These are phyloP conservation scores for Biancaea sappan DNA, from an alignment of 306 rosid species.

Conservation along the genomic window DNA sequence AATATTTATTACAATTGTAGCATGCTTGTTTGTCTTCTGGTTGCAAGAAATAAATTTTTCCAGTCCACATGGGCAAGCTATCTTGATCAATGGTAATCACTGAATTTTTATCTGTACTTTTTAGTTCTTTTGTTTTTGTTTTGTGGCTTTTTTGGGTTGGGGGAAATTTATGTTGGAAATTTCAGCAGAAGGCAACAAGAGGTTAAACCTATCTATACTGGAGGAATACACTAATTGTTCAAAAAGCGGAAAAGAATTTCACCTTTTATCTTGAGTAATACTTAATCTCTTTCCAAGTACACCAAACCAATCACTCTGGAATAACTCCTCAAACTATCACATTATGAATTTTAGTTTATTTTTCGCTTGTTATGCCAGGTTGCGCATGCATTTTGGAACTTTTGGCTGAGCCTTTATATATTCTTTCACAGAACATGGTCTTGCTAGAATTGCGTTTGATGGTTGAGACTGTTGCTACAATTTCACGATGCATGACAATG, in stretches of 20 bases:
- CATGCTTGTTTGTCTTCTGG: slow-evolving; percentile 74
- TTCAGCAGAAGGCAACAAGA: not conserved
- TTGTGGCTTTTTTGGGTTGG: not conserved
- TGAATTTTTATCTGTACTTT: not conserved
- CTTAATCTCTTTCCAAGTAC: not conserved
- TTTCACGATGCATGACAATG: slow-evolving; percentile 79
- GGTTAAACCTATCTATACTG: not conserved
- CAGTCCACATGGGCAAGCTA: slow-evolving; percentile 79
- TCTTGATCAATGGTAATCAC: slow-evolving; percentile 82
- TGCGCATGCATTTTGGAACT: slow-evolving; percentile 91
- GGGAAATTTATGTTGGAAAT: not conserved
- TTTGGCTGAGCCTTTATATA: slow-evolving; percentile 86
- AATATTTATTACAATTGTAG: slow-evolving; percentile 61
- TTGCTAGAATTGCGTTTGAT: slow-evolving; percentile 73
- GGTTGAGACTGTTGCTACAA: slow-evolving; percentile 85
- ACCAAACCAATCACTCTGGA: slow-evolving; percentile 20
- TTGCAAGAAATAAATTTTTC: slow-evolving; percentile 65
- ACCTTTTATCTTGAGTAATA: not conserved
- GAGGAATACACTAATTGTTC: not conserved
- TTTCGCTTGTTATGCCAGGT: slow-evolving; percentile 59
- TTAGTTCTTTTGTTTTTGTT: not conserved
- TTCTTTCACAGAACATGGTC: slow-evolving; percentile 88
- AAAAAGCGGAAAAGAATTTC: not conserved
- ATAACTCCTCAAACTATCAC: slow-evolving; percentile 14
- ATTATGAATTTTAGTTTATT: slow-evolving; percentile 13